Evolutionary conservation across 306 rosid species (phyloP), one percentile per base, ranked within the genome.

Genomic region (Betula pendula): DNA sequence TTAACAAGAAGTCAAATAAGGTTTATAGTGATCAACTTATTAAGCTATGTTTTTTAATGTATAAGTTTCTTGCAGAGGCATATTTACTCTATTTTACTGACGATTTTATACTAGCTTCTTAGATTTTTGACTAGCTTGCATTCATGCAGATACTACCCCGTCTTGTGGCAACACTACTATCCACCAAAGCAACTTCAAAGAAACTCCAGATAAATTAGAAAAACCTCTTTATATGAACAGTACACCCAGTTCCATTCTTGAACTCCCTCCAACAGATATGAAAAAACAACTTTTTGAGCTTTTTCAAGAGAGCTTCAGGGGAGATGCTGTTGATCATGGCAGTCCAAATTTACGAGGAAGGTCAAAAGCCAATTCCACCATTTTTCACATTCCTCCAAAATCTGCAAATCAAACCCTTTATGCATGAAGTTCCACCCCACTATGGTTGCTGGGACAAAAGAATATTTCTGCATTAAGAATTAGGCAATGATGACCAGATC

Each of bases 221-320:
- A 24, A 66, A 19, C 49, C 67, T 7, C 2, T 31, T 76, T 8
- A 51, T 10, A 35, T 17, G n/a, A 71, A 56, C 47, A 22, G 58
- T 42, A 20, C 59, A 17, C 43, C 70, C 48, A 43, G 58, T 20
- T 71, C 75, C 22, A 33, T 27, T 8, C 9, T 33, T 0, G 66
- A 77, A 38, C 67, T 81, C 13, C 71, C 75, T 24, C 53, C 70
- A 6, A 24, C 29, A 58, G 77, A 76, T 13, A 74, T 20, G 62
- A 86, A 83, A 65, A 84, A 82, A 63, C 87, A 75, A 22, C 84
- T 87, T 11, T 59, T 87, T 52, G 91, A 87, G 15, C 75, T 87
- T 73, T 87, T 84, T 72, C 80, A 48, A 3, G 90, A 86, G 33
- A 86, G 87, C 38, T 81, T 52, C 9, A 43, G 52, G 35, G 49